Base-by-base conservation (phyloP, 148 eudicot genomes). In the Talinum fruticosum region DNA sequence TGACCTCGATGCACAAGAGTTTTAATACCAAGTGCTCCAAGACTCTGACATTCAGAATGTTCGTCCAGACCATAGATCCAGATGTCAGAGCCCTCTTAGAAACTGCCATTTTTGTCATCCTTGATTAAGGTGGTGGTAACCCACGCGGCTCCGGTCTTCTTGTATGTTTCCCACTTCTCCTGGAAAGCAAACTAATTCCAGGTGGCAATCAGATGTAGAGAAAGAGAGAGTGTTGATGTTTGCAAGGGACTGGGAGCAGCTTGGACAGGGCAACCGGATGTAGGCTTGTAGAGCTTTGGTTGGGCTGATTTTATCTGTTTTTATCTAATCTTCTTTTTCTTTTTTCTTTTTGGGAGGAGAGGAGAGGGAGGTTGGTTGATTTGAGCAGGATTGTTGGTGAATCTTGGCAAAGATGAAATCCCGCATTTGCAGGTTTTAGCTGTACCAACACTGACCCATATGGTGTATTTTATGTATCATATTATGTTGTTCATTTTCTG, bases 1-100 rank as follows among this genome's bases (percentile, higher is more conserved):
- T 1, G 97, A 91, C 24, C 80, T 85, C 10, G 98, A 90, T 34
- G 75, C 88, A 19, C 96, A 91, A 81, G 90, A 89, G 68, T 83
- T 89, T 35, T 87, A 73, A 73, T 37, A 21, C 23, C 29, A 61
- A 16, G 78, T 28, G 75, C 78, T 73, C 32, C 32, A 78, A 33
- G 37, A 61, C 61, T 71, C 70, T 59, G 45, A 75, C 84, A 78
- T 66, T 76, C 57, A 24, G 74, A 76, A 69, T 72, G 47, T 78
- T 28, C 64, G 8, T 45, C 23, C 16, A 37, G 62, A 29, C 80
- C 23, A 28, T 68, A 74, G 71, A 74, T 80, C 36, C 61, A 33
- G 66, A 54, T 74, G 77, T 47, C 62, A 16, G 71, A 59, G 64
- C 65, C 74, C 79, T 36, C 69, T 6, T 51, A 78, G n/a, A 33